phyloP scores from a whole-genome alignment of 345 rosid genomes.

The Lepidium didymum region DNA sequence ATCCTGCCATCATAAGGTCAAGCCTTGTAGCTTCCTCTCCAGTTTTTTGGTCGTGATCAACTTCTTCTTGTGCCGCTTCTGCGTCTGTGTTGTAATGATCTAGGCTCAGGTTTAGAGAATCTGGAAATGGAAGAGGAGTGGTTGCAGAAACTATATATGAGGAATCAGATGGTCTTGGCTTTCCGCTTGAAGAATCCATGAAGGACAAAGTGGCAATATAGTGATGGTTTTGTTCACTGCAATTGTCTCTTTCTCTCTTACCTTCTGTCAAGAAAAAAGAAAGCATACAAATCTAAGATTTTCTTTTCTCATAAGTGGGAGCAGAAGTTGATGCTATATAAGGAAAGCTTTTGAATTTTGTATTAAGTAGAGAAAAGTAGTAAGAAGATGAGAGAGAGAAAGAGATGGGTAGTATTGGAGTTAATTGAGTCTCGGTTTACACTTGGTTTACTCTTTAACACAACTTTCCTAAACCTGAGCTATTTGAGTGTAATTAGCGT shows the following conservation, averaged over 20 bases:
- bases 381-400: slow-evolving; percentile 15
- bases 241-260: slow-evolving; percentile 5
- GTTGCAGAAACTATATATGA: slow-evolving; percentile 23
- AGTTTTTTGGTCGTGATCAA: slow-evolving; percentile 8
- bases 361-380: slow-evolving; percentile 13
- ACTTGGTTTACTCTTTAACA: no score
- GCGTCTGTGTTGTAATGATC: slow-evolving; percentile 18
- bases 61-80: slow-evolving; percentile 19
- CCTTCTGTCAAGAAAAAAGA: not conserved
- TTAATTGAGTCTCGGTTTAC: no score
- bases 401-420: not conserved
- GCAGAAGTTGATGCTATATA: slow-evolving; percentile 31
- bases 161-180: slow-evolving; percentile 26
- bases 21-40: slow-evolving; percentile 20
- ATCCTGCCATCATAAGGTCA: slow-evolving; percentile 34
- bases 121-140: slow-evolving; percentile 21
- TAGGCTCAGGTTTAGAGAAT: slow-evolving; percentile 5
- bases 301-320: slow-evolving; percentile 13
- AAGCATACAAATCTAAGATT: not conserved
- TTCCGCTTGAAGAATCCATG: slow-evolving; percentile 37
- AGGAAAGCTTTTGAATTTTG: slow-evolving; percentile 22
- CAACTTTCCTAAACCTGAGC: no score
- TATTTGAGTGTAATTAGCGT: no score
- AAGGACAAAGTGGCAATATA: not conserved
- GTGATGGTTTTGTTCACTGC: slow-evolving; percentile 1